These are phyloP conservation scores for Talaromyces rugulosus DNA, from an alignment of 2,329 filamentous ascomycete species.

Conservation along the genomic window DNA sequence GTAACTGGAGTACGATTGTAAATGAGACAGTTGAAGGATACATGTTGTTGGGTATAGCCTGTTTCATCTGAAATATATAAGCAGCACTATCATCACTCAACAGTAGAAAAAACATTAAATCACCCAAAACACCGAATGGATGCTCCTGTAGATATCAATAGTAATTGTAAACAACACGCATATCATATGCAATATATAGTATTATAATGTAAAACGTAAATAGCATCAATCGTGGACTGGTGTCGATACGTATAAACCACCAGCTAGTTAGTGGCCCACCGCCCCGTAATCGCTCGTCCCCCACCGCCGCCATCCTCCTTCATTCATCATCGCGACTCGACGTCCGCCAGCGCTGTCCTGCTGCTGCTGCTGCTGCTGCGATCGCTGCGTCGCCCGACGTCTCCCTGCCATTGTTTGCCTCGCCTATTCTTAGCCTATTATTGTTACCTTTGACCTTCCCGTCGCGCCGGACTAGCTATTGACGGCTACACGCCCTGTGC, in stretches of 20 bases:
- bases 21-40: background rate
- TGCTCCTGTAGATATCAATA: no score
- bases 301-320: conserved; percentile 12
- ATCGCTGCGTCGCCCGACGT: conserved; percentile 12
- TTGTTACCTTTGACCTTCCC: background rate
- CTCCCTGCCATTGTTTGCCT: background rate
- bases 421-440: background rate
- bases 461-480: background rate
- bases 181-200: no score
- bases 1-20: background rate
- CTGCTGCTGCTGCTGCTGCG: conserved; percentile 3
- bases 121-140: no score
- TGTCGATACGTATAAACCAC: no score
- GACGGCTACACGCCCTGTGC: background rate
- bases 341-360: conserved; percentile 9
- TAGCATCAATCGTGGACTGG: no score
- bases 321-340: conserved; percentile 6
- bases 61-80: no score
- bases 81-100: no score
- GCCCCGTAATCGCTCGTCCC: conserved; percentile 10
- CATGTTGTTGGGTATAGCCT: no score
- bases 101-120: no score
- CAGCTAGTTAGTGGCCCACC: conserved; percentile 1
- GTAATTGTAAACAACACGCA: no score
- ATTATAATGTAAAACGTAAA: no score